A percentile compares a stretch with the other conserved stretches of the same genome.
phyloP scores from a whole-genome alignment of 768 basidiomycete genomes.

The Amanita thiersii region DNA sequence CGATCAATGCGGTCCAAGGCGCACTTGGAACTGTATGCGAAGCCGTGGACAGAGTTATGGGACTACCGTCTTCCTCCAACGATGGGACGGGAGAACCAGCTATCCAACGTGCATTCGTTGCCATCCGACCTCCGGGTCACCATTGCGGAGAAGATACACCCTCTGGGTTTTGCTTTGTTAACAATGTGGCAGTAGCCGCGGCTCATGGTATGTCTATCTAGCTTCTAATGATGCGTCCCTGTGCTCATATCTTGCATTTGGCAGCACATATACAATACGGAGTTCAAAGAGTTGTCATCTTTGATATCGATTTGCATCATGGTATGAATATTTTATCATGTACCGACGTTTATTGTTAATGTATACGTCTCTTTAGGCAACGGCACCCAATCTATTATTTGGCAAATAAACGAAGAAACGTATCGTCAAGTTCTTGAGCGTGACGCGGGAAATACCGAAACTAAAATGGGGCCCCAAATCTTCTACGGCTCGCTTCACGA shows the following conservation, averaged over 20 bases:
- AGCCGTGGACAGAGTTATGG: conserved; percentile 68
- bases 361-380: conserved; percentile 47
- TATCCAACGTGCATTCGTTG: conserved; percentile 61
- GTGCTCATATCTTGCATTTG: background rate
- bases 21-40: conserved; percentile 81
- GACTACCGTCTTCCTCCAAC: conserved; percentile 9
- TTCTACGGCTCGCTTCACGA: conserved; percentile 96
- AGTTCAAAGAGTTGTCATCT: conserved; percentile 71
- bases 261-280: conserved; percentile 76
- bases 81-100: conserved; percentile 6
- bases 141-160: conserved; percentile 90
- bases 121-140: conserved; percentile 86
- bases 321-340: conserved; percentile 37
- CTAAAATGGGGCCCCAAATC: conserved; percentile 45
- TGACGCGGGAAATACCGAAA: conserved; percentile 27
- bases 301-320: conserved; percentile 92
- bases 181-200: conserved; percentile 86
- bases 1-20: conserved; percentile 71
- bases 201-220: conserved; percentile 65
- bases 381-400: conserved; percentile 87
- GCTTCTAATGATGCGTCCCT: background rate
- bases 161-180: conserved; percentile 91
- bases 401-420: conserved; percentile 88
- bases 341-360: background rate
- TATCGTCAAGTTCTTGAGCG: conserved; percentile 60